Evolutionary conservation across 2,329 filamentous ascomycete species (phyloP), one percentile per base, ranked within the genome.

Genomic region (Chaetomium sp.): DNA sequence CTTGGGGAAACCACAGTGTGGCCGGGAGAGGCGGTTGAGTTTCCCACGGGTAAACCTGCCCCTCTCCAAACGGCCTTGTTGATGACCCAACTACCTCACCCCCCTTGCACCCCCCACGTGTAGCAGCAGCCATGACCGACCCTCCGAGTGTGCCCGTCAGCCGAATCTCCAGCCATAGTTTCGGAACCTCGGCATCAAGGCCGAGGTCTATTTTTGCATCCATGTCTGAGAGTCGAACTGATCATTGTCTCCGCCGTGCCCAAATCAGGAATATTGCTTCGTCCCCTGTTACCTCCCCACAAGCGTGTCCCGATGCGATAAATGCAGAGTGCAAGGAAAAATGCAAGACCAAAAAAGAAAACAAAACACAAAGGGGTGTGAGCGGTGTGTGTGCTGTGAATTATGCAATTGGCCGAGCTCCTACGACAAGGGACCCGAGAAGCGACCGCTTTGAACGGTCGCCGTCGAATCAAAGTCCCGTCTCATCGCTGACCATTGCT

Each of bases 281-380:
- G 64, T 74, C 74, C 73, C 74, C 72, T 66, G 68, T 73, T 71
- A 74, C 76, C 72, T 76, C 74, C 75, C 74, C 74, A 75, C 73
- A 75, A 78, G 75, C 74, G 75, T 73, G 72, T 72, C 70, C 73
- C 72, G 74, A 70, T 72, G 69, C 67, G 65, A 66, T 67, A 72
- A 70, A 67, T 65, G 67, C 49, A 68, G 65, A 63, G 63, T 50
- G 57, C 33, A 53, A 69, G 56, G 42, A 59, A 68, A 74, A 72
- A 63, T 59, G 60, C 65, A 72, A 70, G 74, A 74, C 70, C 25
- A 63, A 23, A 58, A 58, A 68, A 62, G 64, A 70, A 72, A 73
- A 63, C 50, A 65, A 65, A 57, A 53, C 63, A 50, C 25, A 47
- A 25, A 25, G 27, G 33, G 59, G 25, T 57, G 25, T 65, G 63